Base-by-base conservation (phyloP, 2,329 filamentous ascomycete species). In the Xylaria sp. region DNA sequence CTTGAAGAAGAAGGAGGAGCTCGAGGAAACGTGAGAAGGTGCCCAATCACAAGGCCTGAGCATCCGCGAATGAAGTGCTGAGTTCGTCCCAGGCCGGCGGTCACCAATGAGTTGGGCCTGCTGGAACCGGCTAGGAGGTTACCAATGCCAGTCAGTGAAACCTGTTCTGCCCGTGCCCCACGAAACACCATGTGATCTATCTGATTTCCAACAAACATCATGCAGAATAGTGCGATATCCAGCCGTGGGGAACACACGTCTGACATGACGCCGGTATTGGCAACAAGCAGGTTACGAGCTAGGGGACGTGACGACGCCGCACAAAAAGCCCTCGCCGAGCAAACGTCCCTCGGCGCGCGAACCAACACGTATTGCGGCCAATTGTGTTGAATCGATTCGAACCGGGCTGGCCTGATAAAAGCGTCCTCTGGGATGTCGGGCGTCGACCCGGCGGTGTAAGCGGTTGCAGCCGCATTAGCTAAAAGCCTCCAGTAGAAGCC, bases 201-300 rank as follows among this genome's bases (percentile, higher is more conserved):
- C 44, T 53, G 16, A 56, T 56, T 60, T 60, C 45, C 44, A 56
- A 39, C 52, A 52, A 55, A 24, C 38, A 37, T n/a, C n/a, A n/a
- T 54, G 58, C 50, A 61, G 55, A 59, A 59, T 50, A 48, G 45
- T 56, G 46, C 49, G 58, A 59, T 52, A 59, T 44, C 50, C 44
- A 21, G 19, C 48, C 26, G 41, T 44, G 38, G 50, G 54, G 46
- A 39, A 49, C 45, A 53, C 54, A 52, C 52, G 37, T 44, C 49
- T 47, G 53, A 48, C 20, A 41, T 57, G 42, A 44, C 49, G 44
- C 29, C 11, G 29, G 4, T 7, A 53, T 53, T 44, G 39, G 45
- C 48, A 51, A 48, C 26, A 48, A 34, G 29, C 49, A 56, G 46
- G 17, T 29, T 50, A 48, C 43, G 52, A 50, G 42, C 19, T 22